These are phyloP conservation scores for Pseudocercospora eumusae DNA, from an alignment of 2,329 filamentous ascomycete genomes.

Conservation along the genomic window DNA sequence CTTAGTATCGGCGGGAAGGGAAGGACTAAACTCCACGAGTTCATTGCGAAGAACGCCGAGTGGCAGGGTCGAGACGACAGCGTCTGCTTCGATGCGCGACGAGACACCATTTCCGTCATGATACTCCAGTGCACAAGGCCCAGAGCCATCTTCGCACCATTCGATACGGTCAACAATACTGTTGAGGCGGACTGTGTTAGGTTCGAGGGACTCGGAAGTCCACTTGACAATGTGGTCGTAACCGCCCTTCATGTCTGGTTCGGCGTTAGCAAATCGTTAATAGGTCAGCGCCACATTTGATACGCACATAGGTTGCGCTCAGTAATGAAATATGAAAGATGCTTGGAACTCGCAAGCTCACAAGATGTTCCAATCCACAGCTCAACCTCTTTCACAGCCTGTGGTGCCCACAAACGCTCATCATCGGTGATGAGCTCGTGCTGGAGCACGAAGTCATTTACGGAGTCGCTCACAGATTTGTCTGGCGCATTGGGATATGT, in stretches of 20 bases:
- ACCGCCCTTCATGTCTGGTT: slow-evolving; percentile 47
- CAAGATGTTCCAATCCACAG: slow-evolving; percentile 48
- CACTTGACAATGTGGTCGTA: slow-evolving; percentile 49
- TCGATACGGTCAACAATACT: slow-evolving; percentile 44
- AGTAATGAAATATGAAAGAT: slow-evolving; percentile 48
- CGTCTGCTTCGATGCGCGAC: slow-evolving; percentile 41
- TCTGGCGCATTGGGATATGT: slow-evolving; percentile 47
- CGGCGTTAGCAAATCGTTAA: not conserved
- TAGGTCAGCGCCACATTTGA: not conserved
- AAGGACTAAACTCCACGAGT: slow-evolving; percentile 45
- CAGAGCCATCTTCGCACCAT: slow-evolving; percentile 41
- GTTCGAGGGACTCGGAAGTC: slow-evolving; percentile 44
- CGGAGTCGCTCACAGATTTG: slow-evolving; percentile 44
- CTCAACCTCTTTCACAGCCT: slow-evolving; percentile 48
- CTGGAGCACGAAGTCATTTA: slow-evolving; percentile 45
- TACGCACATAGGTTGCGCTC: slow-evolving; percentile 43
- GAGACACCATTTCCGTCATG: slow-evolving; percentile 31
- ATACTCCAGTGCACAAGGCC: slow-evolving; percentile 32
- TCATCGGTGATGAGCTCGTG: slow-evolving; percentile 47
- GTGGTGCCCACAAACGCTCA: slow-evolving; percentile 49
- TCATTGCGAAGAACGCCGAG: slow-evolving; percentile 45
- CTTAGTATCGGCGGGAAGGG: slow-evolving; percentile 43
- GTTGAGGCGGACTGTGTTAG: slow-evolving; percentile 43
- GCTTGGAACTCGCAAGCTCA: slow-evolving; percentile 47
- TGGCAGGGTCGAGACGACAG: slow-evolving; percentile 45